Evolutionary conservation across 2,329 filamentous ascomycete genomes (phyloP), one percentile per base, ranked within the genome.

Genomic region (Ascochyta rabiei): DNA sequence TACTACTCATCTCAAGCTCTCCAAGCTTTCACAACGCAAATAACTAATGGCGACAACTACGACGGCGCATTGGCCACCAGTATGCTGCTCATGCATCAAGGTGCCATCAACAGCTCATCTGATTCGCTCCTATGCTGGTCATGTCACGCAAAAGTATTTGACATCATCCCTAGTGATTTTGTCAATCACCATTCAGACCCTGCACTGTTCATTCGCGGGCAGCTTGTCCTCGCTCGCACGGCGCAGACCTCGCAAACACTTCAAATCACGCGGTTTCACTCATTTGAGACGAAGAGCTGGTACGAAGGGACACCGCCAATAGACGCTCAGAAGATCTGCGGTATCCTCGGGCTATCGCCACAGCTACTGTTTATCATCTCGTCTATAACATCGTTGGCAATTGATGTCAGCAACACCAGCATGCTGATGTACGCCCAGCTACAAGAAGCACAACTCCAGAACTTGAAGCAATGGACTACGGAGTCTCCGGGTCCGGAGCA

Each of bases 61-160:
- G 63, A 68, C n/a, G 69, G 67, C 18, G 67, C 67, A 9, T 61
- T 72, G 16, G 62, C 66, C 3, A 73, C 70, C 4, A 69, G 69
- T 45, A 73, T 73, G 70, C 56, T 73, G 24, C 57, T 73, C 2
- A 68, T 73, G 66, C 70, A 73, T 28, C 67, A 71, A 21, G 63
- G 65, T 34, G 62, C 61, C 12, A 53, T 73, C 34, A 70, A 69
- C 48, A 61, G 60, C 28, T 28, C 46, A 8, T 59, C 68, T 9
- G 67, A 72, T 1, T 63, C 64, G 5, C 59, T 55, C n/a, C 38
- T 72, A 3, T 72, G 70, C 56, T 73, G 70, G 70, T 71, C 68
- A 2, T 64, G 61, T 38, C 70, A 73, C 23, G 68, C 70, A 39
- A 71, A 71, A 30, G 59, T 73, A 28, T 69, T 72, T 50, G 65